Evolutionary conservation across 2,329 filamentous ascomycete genomes (phyloP).

Genomic region (Trichophyton mentagrophytes): DNA sequence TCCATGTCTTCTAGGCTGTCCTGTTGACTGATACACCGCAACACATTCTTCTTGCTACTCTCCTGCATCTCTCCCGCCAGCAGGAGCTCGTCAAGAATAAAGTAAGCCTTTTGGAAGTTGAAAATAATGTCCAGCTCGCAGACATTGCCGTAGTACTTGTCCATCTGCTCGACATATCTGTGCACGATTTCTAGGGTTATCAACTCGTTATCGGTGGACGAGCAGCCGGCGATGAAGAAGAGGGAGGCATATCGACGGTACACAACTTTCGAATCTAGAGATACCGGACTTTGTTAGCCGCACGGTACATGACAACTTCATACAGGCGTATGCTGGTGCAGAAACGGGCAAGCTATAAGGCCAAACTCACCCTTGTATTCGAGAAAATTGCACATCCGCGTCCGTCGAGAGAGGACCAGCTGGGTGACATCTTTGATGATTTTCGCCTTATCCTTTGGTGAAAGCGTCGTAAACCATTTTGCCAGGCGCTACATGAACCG

Average conservation of each 20-base stretch:
- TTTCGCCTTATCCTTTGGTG: constrained; percentile 97
- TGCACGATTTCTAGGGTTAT: constrained; percentile 98
- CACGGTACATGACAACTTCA: not conserved
- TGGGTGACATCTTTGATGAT: constrained; percentile 99
- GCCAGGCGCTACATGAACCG: constrained; percentile 62
- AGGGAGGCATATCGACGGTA: constrained; percentile 97
- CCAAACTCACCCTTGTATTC: constrained; percentile 77
- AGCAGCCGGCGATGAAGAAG: constrained; percentile 97
- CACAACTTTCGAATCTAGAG: constrained; percentile 86
- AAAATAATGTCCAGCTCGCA: constrained; percentile 99
- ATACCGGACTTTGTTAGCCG: constrained; percentile 11
- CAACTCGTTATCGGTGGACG: constrained; percentile 94
- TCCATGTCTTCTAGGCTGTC: constrained; percentile 98
- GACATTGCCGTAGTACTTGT: constrained; percentile 99
- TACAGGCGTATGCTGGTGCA: not conserved
- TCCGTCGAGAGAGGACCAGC: constrained; percentile 85
- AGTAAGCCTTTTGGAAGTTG: constrained; percentile 99
- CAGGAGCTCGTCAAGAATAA: constrained; percentile 92
- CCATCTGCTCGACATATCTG: constrained; percentile 99
- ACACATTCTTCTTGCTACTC: constrained; percentile 97
- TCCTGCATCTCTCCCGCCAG: constrained; percentile 95
- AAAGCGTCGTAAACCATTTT: constrained; percentile 98
- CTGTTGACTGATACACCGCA: constrained; percentile 91
- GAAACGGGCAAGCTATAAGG: not conserved
- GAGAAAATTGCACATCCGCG: constrained; percentile 99